phyloP scores from a whole-genome alignment of 2,329 filamentous ascomycete genomes.

The Curvularia spicifera region DNA sequence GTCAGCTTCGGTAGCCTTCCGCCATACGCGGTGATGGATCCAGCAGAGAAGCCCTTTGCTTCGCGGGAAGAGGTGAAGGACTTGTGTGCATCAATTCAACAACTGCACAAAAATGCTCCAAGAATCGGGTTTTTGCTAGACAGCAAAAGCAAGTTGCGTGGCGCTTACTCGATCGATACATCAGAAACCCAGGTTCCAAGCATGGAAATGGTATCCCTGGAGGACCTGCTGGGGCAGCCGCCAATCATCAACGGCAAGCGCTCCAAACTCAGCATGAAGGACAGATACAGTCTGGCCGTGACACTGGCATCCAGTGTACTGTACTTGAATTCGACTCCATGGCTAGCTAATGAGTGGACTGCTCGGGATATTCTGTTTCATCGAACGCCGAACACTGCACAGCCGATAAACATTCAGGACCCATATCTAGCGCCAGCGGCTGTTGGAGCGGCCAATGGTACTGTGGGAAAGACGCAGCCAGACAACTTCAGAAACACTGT shows the following conservation, averaged over 20 bases:
- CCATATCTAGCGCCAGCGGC: constrained; percentile 39
- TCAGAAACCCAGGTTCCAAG: constrained; percentile 18
- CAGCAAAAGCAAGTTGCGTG: constrained; percentile 39
- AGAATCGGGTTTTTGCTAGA: constrained; percentile 46
- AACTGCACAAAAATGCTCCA: constrained; percentile 30
- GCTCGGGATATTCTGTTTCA: constrained; percentile 46
- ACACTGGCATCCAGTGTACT: constrained; percentile 47
- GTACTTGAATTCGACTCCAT: constrained; percentile 47
- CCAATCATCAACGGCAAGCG: constrained; percentile 35
- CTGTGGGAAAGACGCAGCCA: constrained; percentile 13
- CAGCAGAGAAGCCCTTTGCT: constrained; percentile 14
- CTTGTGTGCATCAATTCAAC: constrained; percentile 44
- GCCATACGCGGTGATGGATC: constrained; percentile 40
- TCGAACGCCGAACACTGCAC: constrained; percentile 23
- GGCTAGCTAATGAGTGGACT: constrained; percentile 46
- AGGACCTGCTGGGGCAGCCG: constrained; percentile 38
- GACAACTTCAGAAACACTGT: constrained; percentile 43
- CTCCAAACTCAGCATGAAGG: constrained; percentile 43
- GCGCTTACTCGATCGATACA: constrained; percentile 34
- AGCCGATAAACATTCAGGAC: constrained; percentile 39
- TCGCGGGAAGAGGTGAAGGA: constrained; percentile 44
- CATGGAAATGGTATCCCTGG: constrained; percentile 38
- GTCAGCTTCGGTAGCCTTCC: constrained; percentile 46
- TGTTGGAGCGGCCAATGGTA: constrained; percentile 14
- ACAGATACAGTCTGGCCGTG: constrained; percentile 46